These are phyloP conservation scores for Ophiocordyceps polyrhachis-furcata DNA, from an alignment of 2,329 filamentous ascomycete species.

Conservation along the genomic window DNA sequence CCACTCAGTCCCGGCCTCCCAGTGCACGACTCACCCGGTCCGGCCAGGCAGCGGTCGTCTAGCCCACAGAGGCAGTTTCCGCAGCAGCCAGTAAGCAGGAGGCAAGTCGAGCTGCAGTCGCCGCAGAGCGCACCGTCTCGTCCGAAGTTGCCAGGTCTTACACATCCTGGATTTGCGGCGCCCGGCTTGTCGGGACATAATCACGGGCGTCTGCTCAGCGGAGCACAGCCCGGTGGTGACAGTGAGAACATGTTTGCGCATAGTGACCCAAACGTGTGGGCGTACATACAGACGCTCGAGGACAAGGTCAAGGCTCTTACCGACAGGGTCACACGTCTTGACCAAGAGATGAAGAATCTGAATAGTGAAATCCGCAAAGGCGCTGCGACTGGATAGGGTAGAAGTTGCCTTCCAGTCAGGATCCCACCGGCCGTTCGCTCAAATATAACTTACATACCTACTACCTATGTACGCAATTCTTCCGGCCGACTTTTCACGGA, in stretches of 20 bases:
- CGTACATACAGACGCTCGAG: slow-evolving; percentile 54
- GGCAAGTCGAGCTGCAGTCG: slow-evolving; percentile 34
- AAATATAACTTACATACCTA: too few species aligned
- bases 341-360: neutral
- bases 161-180: slow-evolving; percentile 17
- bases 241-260: slow-evolving; percentile 49
- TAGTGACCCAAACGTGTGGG: slow-evolving; percentile 46
- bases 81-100: slow-evolving; percentile 39
- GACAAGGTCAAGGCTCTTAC: slow-evolving; percentile 20
- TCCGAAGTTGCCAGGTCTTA: slow-evolving; percentile 18
- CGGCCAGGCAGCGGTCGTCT: slow-evolving; percentile 43
- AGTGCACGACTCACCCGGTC: slow-evolving; percentile 30
- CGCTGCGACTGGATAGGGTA: neutral
- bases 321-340: neutral
- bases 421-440: too few species aligned
- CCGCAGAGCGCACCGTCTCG: slow-evolving; percentile 27
- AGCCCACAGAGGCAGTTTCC: slow-evolving; percentile 46
- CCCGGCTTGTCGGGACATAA: slow-evolving; percentile 12
- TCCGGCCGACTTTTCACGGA: too few species aligned
- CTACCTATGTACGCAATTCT: too few species aligned
- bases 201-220: slow-evolving; percentile 23
- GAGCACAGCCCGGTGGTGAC: slow-evolving; percentile 34
- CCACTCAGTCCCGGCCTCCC: slow-evolving; percentile 50
- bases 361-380: neutral
- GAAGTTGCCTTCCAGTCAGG: neutral